These are phyloP conservation scores for Amanita muscaria DNA, from an alignment of 768 basidiomycete genomes.

Conservation along the genomic window DNA sequence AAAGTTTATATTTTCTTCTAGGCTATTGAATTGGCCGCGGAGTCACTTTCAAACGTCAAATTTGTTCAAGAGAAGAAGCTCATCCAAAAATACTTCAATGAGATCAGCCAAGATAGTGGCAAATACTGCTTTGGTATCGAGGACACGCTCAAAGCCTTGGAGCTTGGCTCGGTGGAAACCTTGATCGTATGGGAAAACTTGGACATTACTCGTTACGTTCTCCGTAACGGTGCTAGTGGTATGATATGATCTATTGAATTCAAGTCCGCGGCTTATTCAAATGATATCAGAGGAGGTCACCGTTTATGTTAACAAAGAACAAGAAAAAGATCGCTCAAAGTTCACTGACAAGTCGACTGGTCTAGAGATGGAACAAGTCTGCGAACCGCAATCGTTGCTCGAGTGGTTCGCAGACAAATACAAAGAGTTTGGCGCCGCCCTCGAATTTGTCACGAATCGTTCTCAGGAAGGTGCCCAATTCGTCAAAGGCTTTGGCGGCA, in stretches of 20 bases:
- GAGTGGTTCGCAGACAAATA: conserved; percentile 99
- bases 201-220: conserved; percentile 78
- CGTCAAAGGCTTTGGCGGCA: conserved; percentile 97
- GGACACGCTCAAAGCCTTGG: conserved; percentile 92
- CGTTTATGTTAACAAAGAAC: conserved; percentile 69
- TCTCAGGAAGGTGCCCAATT: conserved; percentile 98
- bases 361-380: conserved; percentile 85
- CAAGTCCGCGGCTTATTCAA: conserved; percentile 1
- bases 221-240: conserved; percentile 92
- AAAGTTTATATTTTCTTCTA: conserved; percentile 18
- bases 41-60: conserved; percentile 96
- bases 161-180: conserved; percentile 94
- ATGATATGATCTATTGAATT: conserved; percentile 11
- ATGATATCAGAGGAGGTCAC: conserved; percentile 64
- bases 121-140: conserved; percentile 97
- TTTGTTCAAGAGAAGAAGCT: conserved; percentile 98
- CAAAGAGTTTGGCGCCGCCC: conserved; percentile 92
- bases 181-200: conserved; percentile 98
- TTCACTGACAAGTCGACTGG: conserved; percentile 94
- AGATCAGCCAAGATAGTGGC: conserved; percentile 95
- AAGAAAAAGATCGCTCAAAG: conserved; percentile 90
- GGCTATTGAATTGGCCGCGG: conserved; percentile 96
- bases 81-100: conserved; percentile 97
- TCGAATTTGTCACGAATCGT: conserved; percentile 93
- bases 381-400: conserved; percentile 78